phyloP scores from a whole-genome alignment of 352 stramenopile genomes.

The Pythium brachiatum region DNA sequence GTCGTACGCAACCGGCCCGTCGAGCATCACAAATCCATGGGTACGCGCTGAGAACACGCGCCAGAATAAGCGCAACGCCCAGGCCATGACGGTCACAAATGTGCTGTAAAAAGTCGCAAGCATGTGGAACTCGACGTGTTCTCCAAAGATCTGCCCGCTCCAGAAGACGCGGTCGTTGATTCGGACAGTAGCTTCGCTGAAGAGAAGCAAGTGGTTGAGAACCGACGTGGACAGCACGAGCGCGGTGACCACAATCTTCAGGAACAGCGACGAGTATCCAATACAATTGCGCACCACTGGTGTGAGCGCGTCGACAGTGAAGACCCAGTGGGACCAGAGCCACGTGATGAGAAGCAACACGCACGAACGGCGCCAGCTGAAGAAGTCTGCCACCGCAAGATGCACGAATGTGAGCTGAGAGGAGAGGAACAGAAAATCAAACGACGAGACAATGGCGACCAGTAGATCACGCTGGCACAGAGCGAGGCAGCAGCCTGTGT shows the following conservation, averaged over 20 bases:
- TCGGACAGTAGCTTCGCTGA: not conserved
- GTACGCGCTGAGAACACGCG: not conserved
- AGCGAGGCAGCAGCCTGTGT: not conserved
- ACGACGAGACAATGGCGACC: conserved; percentile 2
- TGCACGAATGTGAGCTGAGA: conserved; percentile 23
- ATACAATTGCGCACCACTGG: conserved; percentile 8
- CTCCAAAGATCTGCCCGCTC: conserved; percentile 4
- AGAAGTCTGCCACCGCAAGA: conserved; percentile 20
- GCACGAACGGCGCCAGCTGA: conserved; percentile 11
- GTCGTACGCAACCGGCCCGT: conserved; percentile 19
- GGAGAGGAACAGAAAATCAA: conserved; percentile 27
- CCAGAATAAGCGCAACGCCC: conserved; percentile 14
- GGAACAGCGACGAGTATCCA: not conserved
- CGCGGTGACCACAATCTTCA: conserved; percentile 8
- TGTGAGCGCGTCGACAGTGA: conserved; percentile 21
- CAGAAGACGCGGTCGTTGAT: conserved; percentile 21
- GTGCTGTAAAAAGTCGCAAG: conserved; percentile 20
- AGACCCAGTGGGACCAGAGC: conserved; percentile 25
- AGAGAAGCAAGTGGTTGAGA: conserved; percentile 21
- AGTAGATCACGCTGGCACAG: conserved; percentile 15
- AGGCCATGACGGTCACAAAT: conserved; percentile 14
- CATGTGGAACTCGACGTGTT: conserved; percentile 17
- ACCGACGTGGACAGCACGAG: conserved; percentile 14
- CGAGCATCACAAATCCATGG: conserved; percentile 15
- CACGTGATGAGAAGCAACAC: conserved; percentile 14